These are phyloP conservation scores for Colletotrichum tabaci DNA, from an alignment of 2,329 filamentous ascomycete species.

Conservation along the genomic window DNA sequence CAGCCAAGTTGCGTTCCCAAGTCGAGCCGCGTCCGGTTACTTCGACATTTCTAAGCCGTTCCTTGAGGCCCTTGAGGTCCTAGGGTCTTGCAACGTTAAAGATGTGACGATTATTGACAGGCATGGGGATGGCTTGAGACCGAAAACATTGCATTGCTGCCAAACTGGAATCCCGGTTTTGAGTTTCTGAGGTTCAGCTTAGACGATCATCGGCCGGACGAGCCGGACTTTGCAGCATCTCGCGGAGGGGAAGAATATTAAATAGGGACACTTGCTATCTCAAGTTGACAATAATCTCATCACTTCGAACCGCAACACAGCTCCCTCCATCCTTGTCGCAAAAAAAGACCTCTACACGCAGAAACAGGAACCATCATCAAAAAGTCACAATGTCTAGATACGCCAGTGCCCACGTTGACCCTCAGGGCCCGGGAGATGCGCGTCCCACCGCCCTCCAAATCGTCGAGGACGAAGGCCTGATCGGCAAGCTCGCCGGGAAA, in stretches of 20 bases:
- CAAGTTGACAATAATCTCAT: too few relatives aligned
- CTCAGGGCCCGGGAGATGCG: constrained; percentile 49
- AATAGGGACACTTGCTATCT: neutral
- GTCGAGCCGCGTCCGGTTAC: too few relatives aligned
- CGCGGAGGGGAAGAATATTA: neutral
- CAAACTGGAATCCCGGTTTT: neutral
- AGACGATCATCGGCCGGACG: neutral
- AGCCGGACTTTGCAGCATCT: neutral
- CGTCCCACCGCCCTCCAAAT: constrained; percentile 53
- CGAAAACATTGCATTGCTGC: neutral
- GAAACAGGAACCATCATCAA: neutral
- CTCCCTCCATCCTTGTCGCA: neutral
- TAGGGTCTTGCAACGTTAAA: too few relatives aligned
- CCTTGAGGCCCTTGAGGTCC: too few relatives aligned
- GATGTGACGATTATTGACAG: neutral
- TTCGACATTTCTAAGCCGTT: too few relatives aligned
- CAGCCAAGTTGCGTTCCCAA: too few relatives aligned
- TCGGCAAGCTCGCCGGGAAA: constrained; percentile 50
- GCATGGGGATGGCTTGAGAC: neutral
- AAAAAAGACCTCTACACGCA: neutral
- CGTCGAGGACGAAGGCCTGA: constrained; percentile 49
- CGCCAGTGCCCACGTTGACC: constrained; percentile 41
- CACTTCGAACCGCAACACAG: neutral
- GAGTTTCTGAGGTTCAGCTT: neutral
- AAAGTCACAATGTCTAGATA: constrained; percentile 39